Evolutionary conservation across 2,329 filamentous ascomycete species (phyloP), one percentile per base, ranked within the genome.

Genomic region (Aureobasidium sp.): DNA sequence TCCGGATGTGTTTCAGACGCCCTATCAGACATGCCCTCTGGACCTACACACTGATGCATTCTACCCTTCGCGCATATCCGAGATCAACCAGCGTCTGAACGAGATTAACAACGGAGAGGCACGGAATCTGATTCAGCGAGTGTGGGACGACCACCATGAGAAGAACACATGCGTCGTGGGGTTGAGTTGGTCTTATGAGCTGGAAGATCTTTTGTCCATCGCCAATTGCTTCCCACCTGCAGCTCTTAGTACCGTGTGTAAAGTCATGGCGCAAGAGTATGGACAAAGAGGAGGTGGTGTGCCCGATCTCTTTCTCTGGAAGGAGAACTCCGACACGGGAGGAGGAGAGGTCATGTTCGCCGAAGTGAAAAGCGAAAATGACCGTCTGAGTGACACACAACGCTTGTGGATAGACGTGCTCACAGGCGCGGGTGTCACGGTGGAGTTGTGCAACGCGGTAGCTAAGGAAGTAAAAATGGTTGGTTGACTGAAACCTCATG

Each of bases 361-460:
- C 0, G 79, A 81, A 65, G 79, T 81, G 12, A 81, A 81, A 72
- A 80, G 78, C 64, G 78, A 79, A 72, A 97, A 96, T 75, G 94
- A 99, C 79, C 85, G 91, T 42, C 78, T 99, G 70, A 97, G 93
- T 75, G 94, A 99, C 78, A 96, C 92, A 20, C 94, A 99, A 77
- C 81, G 94, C 68, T 81, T 99, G 67, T 99, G 94, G 94, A 96
- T 97, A 69, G 90, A 97, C 79, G 91, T 97, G 8, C 81, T 99
- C 59, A 88, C 87, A 8, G 87, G 88, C 1, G 91, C 92, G 1
- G 93, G 94, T 2, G 83, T 97, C 42, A 84, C 82, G 67, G 93
- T 97, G 31, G 92, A 96, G 68, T 79, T 97, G 66, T 95, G 84
- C 67, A 82, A 84, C 74, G 85, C 84, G 27, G 79, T 85, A 67